Evolutionary conservation across 306 rosid species (phyloP), one percentile per base, ranked within the genome.

Genomic region (Medicago truncatula): DNA sequence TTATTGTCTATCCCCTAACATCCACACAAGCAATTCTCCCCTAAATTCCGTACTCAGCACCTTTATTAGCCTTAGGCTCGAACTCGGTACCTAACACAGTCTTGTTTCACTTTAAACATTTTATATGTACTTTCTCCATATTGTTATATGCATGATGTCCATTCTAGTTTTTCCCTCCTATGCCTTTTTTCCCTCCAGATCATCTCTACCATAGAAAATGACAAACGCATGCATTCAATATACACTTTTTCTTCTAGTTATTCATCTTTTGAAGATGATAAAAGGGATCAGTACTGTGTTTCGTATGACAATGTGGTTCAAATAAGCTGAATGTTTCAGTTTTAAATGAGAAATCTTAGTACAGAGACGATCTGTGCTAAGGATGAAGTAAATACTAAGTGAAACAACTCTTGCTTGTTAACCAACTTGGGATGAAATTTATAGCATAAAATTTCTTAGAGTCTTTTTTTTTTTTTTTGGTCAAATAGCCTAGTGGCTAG

Each of bases 391-490:
- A 12, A 21, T 64, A 41, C 56, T 8, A 21, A 44, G 44, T 80
- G 31, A 18, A 84, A 23, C 31, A 67, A 60, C 14, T 60, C 56
- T 47, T 67, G 56, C 25, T 17, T 52, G 59, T 47, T 25, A 70
- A 54, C 56, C 39, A 21, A 69, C 36, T 74, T 49, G 21, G 68
- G 11, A 56, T 41, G 77, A 63, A 34, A 52, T 65, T 83, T 59
- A 71, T 11, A 14, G 71, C 59, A 36, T 20, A 28, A 41, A 67
- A 50, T 17, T 49, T 28, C 23, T 53, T 72, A 59, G 68, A 74
- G 44, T 66, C 66, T 63, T n/a, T n/a, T n/a, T n/a, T n/a, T n/a
- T n/a, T n/a, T n/a, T n/a, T n/a, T n/a, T n/a, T n/a, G n/a, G n/a
- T n/a, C n/a, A n/a, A n/a, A n/a, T n/a, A n/a, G n/a, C n/a, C n/a